phyloP scores from a whole-genome alignment of 805 yeast species.

The Saccharomycopsis sp. region DNA sequence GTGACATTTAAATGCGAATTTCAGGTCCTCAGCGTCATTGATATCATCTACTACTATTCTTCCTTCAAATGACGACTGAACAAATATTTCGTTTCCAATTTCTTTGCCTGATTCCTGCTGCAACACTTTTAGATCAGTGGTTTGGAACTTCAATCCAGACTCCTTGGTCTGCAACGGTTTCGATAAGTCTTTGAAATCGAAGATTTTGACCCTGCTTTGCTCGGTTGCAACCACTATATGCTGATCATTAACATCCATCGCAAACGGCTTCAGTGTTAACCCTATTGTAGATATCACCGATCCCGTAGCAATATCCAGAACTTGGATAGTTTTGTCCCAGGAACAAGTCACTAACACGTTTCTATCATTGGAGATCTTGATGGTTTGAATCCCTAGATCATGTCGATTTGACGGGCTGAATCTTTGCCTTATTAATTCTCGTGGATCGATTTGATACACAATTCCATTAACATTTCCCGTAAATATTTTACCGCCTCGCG shows the following conservation, averaged over 20 bases:
- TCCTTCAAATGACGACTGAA: slow-evolving; percentile 19
- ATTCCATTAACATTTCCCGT: slow-evolving; percentile 20
- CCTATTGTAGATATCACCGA: background rate
- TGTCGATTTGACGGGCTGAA: background rate
- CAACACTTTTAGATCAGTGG: slow-evolving; percentile 8
- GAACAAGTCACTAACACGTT: slow-evolving; percentile 9
- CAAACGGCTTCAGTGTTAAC: slow-evolving; percentile 9
- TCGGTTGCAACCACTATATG: slow-evolving; percentile 9
- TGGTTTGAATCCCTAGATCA: slow-evolving; percentile 10
- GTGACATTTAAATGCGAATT: slow-evolving; percentile 22
- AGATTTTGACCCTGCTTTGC: slow-evolving; percentile 7
- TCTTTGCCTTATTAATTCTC: background rate
- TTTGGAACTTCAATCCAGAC: slow-evolving; percentile 18
- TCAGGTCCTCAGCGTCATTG: slow-evolving; percentile 9
- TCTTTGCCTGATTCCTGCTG: background rate
- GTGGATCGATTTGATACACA: slow-evolving; percentile 6
- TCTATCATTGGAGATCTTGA: background rate
- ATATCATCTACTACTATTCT: slow-evolving; percentile 18
- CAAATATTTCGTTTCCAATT: slow-evolving; percentile 6
- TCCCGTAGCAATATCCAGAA: slow-evolving; percentile 6
- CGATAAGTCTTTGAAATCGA: slow-evolving; percentile 8
- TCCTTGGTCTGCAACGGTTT: slow-evolving; percentile 8
- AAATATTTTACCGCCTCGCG: slow-evolving; percentile 1
- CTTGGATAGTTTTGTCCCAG: slow-evolving; percentile 17
- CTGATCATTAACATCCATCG: slow-evolving; percentile 11